These are phyloP conservation scores for Theobroma cacao DNA, from an alignment of 345 rosid species.

Conservation along the genomic window DNA sequence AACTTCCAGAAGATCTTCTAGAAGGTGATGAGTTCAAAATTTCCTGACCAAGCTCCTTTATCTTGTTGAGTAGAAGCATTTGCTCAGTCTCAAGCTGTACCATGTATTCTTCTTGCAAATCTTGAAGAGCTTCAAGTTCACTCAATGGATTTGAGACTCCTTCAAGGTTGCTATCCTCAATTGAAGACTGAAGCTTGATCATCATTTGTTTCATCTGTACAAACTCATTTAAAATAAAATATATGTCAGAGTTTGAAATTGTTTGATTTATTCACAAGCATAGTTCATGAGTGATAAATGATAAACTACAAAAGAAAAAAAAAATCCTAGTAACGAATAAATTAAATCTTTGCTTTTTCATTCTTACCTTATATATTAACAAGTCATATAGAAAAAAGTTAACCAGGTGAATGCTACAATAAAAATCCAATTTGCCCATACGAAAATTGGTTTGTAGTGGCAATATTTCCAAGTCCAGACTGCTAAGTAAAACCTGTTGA, in stretches of 20 bases:
- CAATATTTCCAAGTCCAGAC: not conserved
- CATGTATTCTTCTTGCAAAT: conserved; percentile 72
- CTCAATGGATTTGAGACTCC: conserved; percentile 54
- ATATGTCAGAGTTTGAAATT: not conserved
- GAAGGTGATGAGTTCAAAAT: conserved; percentile 55
- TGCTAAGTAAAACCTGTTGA: not conserved
- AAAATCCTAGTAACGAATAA: too few species aligned
- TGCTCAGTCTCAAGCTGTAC: conserved; percentile 89
- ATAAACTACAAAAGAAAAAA: too few species aligned
- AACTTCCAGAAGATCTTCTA: conserved; percentile 42
- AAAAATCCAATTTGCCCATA: not conserved
- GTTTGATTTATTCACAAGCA: conserved; percentile 4
- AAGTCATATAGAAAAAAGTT: not conserved
- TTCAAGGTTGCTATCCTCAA: conserved; percentile 64
- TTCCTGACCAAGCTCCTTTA: conserved; percentile 90
- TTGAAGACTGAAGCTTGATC: conserved; percentile 52
- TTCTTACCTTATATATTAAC: not conserved
- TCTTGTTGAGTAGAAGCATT: conserved; percentile 69
- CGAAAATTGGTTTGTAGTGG: not conserved
- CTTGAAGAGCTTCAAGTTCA: conserved; percentile 75
- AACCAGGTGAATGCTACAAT: not conserved
- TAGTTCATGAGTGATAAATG: not conserved
- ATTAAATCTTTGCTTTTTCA: not conserved
- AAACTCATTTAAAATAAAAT: not conserved
- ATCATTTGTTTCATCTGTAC: conserved; percentile 66